Evolutionary conservation across 805 yeast genomes (phyloP).

Genomic region (Metschnikowia similis): DNA sequence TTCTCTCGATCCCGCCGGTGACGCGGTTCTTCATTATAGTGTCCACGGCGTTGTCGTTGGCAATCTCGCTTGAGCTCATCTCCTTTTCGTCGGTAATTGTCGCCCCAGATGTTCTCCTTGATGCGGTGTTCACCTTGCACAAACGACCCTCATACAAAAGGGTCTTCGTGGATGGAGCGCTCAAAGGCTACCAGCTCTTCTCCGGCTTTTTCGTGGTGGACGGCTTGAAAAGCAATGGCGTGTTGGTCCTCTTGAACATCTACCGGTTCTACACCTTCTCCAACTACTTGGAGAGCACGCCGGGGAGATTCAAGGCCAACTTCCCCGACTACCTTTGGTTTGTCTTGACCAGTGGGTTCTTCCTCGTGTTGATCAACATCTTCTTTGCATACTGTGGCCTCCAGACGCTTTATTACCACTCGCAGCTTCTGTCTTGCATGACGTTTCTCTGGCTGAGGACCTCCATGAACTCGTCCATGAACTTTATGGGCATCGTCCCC

Average conservation of each 20-base stretch:
- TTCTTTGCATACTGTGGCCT: slow-evolving; percentile 9
- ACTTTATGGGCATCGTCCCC: slow-evolving; percentile 50
- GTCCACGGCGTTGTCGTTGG: slow-evolving; percentile 43
- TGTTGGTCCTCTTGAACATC: slow-evolving; percentile 40
- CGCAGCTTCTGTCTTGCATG: slow-evolving; percentile 48
- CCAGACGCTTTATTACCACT: slow-evolving; percentile 23
- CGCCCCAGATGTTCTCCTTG: background rate
- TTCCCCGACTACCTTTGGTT: slow-evolving; percentile 57
- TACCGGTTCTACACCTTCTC: slow-evolving; percentile 57
- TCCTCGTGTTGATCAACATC: slow-evolving; percentile 36
- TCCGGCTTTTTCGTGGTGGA: slow-evolving; percentile 48
- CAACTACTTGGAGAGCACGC: slow-evolving; percentile 46
- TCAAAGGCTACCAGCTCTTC: slow-evolving; percentile 45
- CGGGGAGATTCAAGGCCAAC: slow-evolving; percentile 43
- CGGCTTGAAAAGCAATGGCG: slow-evolving; percentile 23
- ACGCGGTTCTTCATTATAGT: slow-evolving; percentile 53
- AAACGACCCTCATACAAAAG: background rate
- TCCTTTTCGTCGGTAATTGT: slow-evolving; percentile 10
- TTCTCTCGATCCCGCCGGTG: slow-evolving; percentile 50
- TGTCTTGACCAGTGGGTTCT: slow-evolving; percentile 44
- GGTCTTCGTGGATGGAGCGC: slow-evolving; percentile 4
- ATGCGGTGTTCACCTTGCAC: slow-evolving; percentile 8
- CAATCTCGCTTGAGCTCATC: slow-evolving; percentile 20
- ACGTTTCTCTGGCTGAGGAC: slow-evolving; percentile 61
- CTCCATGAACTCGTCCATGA: slow-evolving; percentile 48